Base-by-base conservation (phyloP, 352 stramenopile genomes). In the Globisporangium paroecandrum region DNA sequence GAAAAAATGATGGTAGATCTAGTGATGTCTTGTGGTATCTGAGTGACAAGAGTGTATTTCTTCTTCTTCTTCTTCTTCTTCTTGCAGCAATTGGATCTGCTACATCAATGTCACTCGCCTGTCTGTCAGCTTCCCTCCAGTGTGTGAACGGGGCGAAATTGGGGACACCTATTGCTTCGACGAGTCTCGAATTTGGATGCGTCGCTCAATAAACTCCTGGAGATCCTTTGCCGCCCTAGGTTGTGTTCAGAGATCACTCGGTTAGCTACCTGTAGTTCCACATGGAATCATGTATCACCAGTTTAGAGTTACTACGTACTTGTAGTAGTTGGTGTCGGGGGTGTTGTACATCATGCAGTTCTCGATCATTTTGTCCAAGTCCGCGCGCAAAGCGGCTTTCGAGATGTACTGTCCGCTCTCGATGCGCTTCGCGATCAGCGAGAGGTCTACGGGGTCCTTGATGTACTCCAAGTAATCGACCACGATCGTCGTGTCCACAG, bases 311-410 rank as follows among this genome's bases (percentile, higher is more conserved):
- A 36, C n/a, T n/a, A 87, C 84, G 60, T 93, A 98, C 87, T 96
- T 98, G 78, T 98, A 98, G 76, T 98, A 98, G 76, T 98, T 99
- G 68, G 93, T 98, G 20, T 90, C 89, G 60, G 88, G 82, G 15
- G 87, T 92, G 83, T 99, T 99, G 89, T 99, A 99, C 13, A 85
- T 71, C 68, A 91, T 98, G 78, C 97, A 99, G 78, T 99, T 99
- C 72, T 97, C 86, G 66, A 94, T 97, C 95, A 99, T 99, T 51
- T 92, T 89, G 66, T 97, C 84, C 58, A 99, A 75, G 65, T 99
- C 97, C 12, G 85, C 81, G 69, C 97, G 94, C 59, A 99, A 85
- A 66, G 89, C 89, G 54, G 91, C 73, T 65, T 97, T 98, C 13
- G 84, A 96, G 41, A 93, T 77, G 78, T 99, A 99, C 58, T 77